These are phyloP conservation scores for Zygosaccharomyces pseudorouxii DNA, from an alignment of 805 yeast genomes.

Conservation along the genomic window DNA sequence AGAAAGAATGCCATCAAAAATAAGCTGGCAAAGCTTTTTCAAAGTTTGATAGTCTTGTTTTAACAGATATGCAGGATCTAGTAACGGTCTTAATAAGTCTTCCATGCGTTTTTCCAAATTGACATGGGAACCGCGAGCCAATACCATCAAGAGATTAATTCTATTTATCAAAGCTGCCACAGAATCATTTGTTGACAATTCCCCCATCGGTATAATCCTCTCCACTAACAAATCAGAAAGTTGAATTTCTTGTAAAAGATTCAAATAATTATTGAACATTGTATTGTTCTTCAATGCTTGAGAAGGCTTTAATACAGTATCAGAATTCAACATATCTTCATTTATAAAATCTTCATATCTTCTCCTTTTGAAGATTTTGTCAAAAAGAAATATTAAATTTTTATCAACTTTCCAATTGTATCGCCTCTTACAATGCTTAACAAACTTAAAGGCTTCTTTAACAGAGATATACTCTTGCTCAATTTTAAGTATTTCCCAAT, in stretches of 20 bases:
- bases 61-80: constrained; percentile 5
- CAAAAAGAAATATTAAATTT: constrained; percentile 46
- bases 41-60: neutral
- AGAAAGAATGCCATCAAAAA: constrained; percentile 13
- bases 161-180: constrained; percentile 27
- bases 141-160: constrained; percentile 24
- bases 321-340: constrained; percentile 15
- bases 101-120: constrained; percentile 25
- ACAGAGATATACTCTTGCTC: constrained; percentile 12
- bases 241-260: constrained; percentile 11
- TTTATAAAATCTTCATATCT: constrained; percentile 28
- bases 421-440: constrained; percentile 19
- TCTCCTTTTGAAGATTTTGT: constrained; percentile 25
- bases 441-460: constrained; percentile 16
- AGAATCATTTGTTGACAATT: constrained; percentile 18
- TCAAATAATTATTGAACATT: constrained; percentile 26
- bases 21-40: constrained; percentile 4
- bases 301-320: constrained; percentile 10
- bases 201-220: constrained; percentile 30
- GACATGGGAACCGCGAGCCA: constrained; percentile 20
- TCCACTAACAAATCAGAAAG: constrained; percentile 22
- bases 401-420: constrained; percentile 37
- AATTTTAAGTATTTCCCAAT: constrained; percentile 24
- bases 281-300: constrained; percentile 5
- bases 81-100: constrained; percentile 20